Evolutionary conservation across 2,329 filamentous ascomycete species (phyloP).

Genomic region (Cladophialophora psammophila): DNA sequence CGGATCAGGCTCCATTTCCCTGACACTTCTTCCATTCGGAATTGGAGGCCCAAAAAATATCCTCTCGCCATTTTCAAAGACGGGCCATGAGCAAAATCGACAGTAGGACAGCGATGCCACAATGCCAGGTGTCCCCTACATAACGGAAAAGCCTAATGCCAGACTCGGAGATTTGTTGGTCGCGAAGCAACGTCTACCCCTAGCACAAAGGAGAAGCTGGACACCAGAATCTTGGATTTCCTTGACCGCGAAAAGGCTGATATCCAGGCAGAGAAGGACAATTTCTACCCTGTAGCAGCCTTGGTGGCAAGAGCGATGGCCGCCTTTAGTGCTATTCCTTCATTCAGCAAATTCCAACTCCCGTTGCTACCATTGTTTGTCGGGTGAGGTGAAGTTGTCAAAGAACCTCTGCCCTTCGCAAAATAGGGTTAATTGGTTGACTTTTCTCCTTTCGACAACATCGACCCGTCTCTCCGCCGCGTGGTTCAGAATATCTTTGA

Average conservation of each 20-base stretch:
- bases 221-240: background rate
- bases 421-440: constrained; percentile 5
- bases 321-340: background rate
- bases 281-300: background rate
- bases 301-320: background rate
- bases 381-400: background rate
- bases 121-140: background rate
- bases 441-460: background rate
- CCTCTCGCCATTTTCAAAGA: background rate
- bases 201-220: background rate
- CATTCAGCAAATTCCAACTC: background rate
- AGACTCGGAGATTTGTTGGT: background rate
- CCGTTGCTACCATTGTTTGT: constrained; percentile 1
- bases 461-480: background rate
- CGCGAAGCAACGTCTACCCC: too few relatives aligned
- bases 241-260: constrained; percentile 3
- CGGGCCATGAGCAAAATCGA: background rate
- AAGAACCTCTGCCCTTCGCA: background rate
- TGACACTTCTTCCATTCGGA: background rate
- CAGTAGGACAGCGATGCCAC: background rate
- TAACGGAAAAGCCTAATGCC: background rate
- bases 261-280: background rate
- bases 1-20: constrained; percentile 7
- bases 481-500: constrained; percentile 16
- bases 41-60: background rate